These are phyloP conservation scores for Pouteria campechiana DNA, from an alignment of 179 eudicot species.

Conservation along the genomic window DNA sequence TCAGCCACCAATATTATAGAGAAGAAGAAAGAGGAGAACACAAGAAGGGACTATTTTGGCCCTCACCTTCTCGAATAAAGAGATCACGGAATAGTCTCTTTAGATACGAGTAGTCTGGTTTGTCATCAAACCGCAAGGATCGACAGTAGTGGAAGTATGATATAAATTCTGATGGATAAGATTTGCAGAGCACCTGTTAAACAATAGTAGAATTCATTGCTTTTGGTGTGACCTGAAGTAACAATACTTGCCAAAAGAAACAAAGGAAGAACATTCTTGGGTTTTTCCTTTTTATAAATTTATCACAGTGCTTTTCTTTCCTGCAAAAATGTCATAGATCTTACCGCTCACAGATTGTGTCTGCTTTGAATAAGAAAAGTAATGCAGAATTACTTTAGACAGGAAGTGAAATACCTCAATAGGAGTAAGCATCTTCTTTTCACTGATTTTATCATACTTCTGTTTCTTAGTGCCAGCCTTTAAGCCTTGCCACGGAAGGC, in stretches of 20 bases:
- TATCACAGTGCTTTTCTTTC: too few relatives aligned
- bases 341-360: too few relatives aligned
- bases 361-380: too few relatives aligned
- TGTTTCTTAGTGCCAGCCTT: constrained; percentile 54
- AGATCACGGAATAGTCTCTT: constrained; percentile 49
- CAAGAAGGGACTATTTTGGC: not conserved
- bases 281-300: too few relatives aligned
- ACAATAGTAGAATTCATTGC: too few relatives aligned
- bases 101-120: constrained; percentile 49
- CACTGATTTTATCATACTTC: constrained; percentile 52
- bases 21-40: not conserved
- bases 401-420: constrained; percentile 53
- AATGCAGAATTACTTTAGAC: too few relatives aligned
- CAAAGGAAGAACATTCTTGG: too few relatives aligned
- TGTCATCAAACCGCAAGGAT: constrained; percentile 45
- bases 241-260: too few relatives aligned
- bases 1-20: not conserved
- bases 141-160: constrained; percentile 51
- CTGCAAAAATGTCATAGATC: too few relatives aligned
- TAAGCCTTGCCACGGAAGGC: constrained; percentile 56
- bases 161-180: constrained; percentile 39
- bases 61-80: constrained; percentile 43
- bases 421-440: constrained; percentile 50
- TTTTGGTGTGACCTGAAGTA: too few relatives aligned
- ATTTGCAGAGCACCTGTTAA: constrained; percentile 37